Percentiles rank a stretch among this genome's conserved stretches.
phyloP scores from a whole-genome alignment of 768 basidiomycete species.

The Trametes cingulata region DNA sequence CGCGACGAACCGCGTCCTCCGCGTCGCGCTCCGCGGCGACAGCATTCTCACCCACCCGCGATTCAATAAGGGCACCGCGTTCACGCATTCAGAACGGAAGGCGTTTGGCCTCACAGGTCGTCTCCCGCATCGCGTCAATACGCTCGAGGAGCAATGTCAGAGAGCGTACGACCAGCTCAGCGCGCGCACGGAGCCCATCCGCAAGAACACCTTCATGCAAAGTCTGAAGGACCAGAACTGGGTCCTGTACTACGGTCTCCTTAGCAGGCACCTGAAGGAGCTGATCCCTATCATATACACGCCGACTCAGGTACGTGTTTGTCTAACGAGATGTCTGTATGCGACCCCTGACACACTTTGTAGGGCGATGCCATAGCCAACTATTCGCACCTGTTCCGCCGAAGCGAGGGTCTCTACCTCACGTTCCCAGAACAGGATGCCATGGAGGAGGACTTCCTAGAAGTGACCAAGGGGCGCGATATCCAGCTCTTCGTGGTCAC shows the following conservation, averaged over 20 bases:
- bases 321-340: background rate
- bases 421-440: constrained; percentile 57
- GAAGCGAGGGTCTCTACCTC: constrained; percentile 77
- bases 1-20: constrained; percentile 29
- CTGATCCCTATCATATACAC: constrained; percentile 76
- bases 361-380: constrained; percentile 81
- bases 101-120: constrained; percentile 58
- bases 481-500: constrained; percentile 83
- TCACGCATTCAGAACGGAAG: constrained; percentile 65
- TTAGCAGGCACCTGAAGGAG: constrained; percentile 44
- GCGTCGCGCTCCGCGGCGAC: constrained; percentile 61
- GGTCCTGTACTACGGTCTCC: constrained; percentile 76
- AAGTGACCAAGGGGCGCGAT: constrained; percentile 57
- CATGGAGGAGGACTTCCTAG: constrained; percentile 79
- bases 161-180: constrained; percentile 70
- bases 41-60: constrained; percentile 63
- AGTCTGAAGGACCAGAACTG: constrained; percentile 79
- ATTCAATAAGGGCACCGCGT: constrained; percentile 82
- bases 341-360: background rate
- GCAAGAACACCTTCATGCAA: constrained; percentile 77
- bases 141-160: constrained; percentile 72
- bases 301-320: constrained; percentile 62
- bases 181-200: constrained; percentile 39
- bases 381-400: constrained; percentile 82
- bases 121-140: constrained; percentile 41